Evolutionary conservation across 495 filamentous ascomycete genomes (phyloP), one percentile per base, ranked within the genome.

Genomic region (Aspergillus kassunensis): DNA sequence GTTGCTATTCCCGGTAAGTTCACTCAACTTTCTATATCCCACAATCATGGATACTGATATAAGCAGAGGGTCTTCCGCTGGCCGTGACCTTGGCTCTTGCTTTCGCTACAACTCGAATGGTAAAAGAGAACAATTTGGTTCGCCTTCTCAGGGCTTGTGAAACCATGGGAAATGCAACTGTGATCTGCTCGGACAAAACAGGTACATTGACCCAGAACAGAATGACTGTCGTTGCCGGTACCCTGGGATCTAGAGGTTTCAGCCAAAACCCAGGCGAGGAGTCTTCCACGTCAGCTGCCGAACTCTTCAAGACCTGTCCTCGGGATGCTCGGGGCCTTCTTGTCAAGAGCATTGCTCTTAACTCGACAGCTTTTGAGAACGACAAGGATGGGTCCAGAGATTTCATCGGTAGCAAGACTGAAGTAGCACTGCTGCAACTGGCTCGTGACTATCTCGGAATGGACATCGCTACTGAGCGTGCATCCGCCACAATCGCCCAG

Each of bases 81-180:
- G 84, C 84, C 16, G 82, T 87, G 9, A 87, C 84, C 0, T 71
- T 87, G 16, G 83, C 84, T n/a, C 67, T 87, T 21, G 84, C 84
- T 5, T 86, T 86, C 61, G 84, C 84, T 13, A 87, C 84, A 1
- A 86, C 79, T 43, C 74, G 80, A 30, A 86, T 87, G 83, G 71
- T 84, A 44, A 84, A 84, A 53, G 84, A 86, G 62, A 82, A 85
- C 59, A 87, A 87, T 45, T 70, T 87, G 12, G 84, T 87, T 20
- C 80, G 84, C 21, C 67, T 84, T 23, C 72, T 87, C 16, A 74
- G 79, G 15, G 82, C 83, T 20, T 87, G 84, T 61, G 84, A 87
- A 54, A 86, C 83, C 20, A 87, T 87, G 84, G 84, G 84, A 24
- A 86, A 86, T 57, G 83, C 83, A 3, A 87, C 83, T 0, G 81